A percentile compares a stretch with the other conserved stretches of the same genome.
Evolutionary conservation across 306 rosid genomes (phyloP).

Genomic region (Ormosia semicastrata): DNA sequence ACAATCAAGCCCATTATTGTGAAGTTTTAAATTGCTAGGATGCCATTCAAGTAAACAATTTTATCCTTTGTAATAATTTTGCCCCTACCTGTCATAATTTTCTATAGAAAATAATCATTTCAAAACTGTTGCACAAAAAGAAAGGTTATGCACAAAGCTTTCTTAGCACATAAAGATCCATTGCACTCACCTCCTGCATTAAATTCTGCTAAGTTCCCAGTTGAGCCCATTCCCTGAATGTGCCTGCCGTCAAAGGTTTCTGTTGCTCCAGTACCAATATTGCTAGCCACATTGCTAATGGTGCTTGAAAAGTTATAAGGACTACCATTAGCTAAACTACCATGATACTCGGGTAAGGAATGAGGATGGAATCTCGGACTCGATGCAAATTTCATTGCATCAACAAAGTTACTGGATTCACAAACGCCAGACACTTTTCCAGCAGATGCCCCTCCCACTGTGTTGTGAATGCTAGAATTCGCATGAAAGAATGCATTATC

Average conservation of each 20-base stretch:
- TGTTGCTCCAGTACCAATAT: conserved; percentile 37
- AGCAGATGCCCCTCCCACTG: conserved; percentile 40
- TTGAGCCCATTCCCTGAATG: conserved; percentile 39
- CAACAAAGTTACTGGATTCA: conserved; percentile 44
- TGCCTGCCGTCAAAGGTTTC: conserved; percentile 52
- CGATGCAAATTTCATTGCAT: conserved; percentile 44
- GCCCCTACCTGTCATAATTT: neutral
- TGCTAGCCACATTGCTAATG: conserved; percentile 39
- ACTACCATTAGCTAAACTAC: conserved; percentile 49
- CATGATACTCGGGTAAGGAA: conserved; percentile 65
- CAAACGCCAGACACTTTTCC: conserved; percentile 37
- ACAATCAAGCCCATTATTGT: neutral
- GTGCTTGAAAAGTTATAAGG: conserved; percentile 42
- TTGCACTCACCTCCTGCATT: conserved; percentile 46
- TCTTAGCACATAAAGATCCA: neutral
- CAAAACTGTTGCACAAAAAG: neutral
- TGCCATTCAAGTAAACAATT: conserved; percentile 4
- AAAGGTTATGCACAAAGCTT: conserved; percentile 10
- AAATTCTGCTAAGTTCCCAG: conserved; percentile 49
- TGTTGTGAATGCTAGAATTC: conserved; percentile 50
- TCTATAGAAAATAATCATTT: conserved; percentile 12
- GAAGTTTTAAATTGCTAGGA: neutral
- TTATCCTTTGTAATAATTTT: neutral
- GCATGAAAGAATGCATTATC: conserved; percentile 47
- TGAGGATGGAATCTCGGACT: conserved; percentile 58